Conservation (phyloP, 169 alveolate genomes). For the Cryptosporidium canis region DNA sequence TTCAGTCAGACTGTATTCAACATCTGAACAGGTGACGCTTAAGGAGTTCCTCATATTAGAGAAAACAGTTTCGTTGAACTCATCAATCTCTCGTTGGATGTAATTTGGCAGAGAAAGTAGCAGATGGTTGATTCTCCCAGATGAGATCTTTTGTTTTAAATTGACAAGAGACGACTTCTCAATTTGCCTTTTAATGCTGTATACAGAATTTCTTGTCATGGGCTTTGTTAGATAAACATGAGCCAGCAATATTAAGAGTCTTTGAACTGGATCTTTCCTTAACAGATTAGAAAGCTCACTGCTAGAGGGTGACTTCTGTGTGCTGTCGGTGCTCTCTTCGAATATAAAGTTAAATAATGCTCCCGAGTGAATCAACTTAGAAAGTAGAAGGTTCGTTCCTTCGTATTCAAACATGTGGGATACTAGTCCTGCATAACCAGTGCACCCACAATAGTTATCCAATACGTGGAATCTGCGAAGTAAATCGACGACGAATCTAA, state of each 20-base stretch:
- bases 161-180: slow-evolving; percentile 30
- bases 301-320: neutral
- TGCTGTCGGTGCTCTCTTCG: neutral
- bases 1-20: slow-evolving; percentile 1
- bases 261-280: slow-evolving; percentile 39
- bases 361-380: slow-evolving; percentile 58
- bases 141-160: slow-evolving; percentile 5
- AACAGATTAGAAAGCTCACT: slow-evolving; percentile 5
- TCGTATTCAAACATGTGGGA: slow-evolving; percentile 69
- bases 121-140: slow-evolving; percentile 47
- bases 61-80: slow-evolving; percentile 18
- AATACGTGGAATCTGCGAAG: slow-evolving; percentile 57
- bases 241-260: slow-evolving; percentile 35
- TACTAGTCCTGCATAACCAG: slow-evolving; percentile 63
- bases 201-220: slow-evolving; percentile 55
- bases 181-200: slow-evolving; percentile 19
- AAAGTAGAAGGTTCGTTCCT: slow-evolving; percentile 52
- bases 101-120: slow-evolving; percentile 59
- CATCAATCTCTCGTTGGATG: slow-evolving; percentile 29
- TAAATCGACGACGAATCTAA: slow-evolving; percentile 49
- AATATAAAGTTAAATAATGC: slow-evolving; percentile 22
- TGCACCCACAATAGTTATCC: slow-evolving; percentile 44
- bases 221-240: slow-evolving; percentile 44
- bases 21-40: slow-evolving; percentile 32
- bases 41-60: slow-evolving; percentile 37